Evolutionary conservation across 441 rosid species (phyloP).

Genomic region (Populus tomentosa): DNA sequence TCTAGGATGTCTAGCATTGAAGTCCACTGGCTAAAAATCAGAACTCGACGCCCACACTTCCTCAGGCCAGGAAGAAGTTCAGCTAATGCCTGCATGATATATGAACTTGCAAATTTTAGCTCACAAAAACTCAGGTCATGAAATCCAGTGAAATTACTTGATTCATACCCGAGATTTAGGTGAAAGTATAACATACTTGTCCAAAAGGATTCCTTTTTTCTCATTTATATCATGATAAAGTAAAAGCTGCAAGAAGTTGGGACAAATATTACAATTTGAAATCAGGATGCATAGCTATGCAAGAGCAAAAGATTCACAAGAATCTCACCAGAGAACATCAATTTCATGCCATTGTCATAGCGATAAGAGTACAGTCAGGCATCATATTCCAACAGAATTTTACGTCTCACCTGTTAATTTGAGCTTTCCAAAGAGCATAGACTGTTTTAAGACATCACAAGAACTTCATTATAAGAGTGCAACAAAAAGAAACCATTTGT

Average conservation of each 20-base stretch:
- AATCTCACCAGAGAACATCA: background rate
- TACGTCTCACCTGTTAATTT: too few relatives aligned
- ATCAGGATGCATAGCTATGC: too few relatives aligned
- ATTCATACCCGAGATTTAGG: constrained; percentile 84
- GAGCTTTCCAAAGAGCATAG: background rate
- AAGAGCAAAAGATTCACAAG: too few relatives aligned
- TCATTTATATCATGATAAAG: too few relatives aligned
- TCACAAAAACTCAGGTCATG: background rate
- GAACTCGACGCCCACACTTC: constrained; percentile 67
- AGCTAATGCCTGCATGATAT: constrained; percentile 54
- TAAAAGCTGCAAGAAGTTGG: too few relatives aligned
- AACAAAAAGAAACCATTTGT: background rate
- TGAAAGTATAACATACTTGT: constrained; percentile 84
- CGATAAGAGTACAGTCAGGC: background rate
- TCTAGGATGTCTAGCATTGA: constrained; percentile 95
- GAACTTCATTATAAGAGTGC: background rate
- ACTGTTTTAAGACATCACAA: background rate
- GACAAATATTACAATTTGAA: too few relatives aligned
- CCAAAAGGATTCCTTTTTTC: too few relatives aligned
- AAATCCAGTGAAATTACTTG: background rate
- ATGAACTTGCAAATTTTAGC: background rate
- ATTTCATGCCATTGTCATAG: background rate
- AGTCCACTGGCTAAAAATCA: constrained; percentile 96
- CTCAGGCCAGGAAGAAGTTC: constrained; percentile 71
- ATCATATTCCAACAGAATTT: too few relatives aligned